Percentiles rank a stretch among this genome's conserved stretches.
phyloP scores from a whole-genome alignment of 139 green algal genomes.

The Chlamydomonas eustigma region DNA sequence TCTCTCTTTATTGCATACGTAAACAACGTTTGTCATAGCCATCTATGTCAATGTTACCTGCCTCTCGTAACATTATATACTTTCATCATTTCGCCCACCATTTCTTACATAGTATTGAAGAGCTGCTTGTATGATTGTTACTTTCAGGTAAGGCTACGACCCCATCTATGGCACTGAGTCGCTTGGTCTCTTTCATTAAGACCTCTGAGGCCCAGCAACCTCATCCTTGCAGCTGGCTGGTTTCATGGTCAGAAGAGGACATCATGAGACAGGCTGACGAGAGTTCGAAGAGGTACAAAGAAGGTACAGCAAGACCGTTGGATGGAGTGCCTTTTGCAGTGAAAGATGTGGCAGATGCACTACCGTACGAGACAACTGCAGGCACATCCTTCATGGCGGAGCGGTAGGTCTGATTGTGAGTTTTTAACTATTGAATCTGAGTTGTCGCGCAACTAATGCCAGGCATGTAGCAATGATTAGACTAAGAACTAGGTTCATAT shows the following conservation, averaged over 20 bases:
- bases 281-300: background rate
- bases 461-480: too few species aligned
- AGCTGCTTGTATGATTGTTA: background rate
- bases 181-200: conserved; percentile 3
- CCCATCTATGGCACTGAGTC: background rate
- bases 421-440: too few species aligned
- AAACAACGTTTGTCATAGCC: background rate
- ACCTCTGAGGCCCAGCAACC: background rate
- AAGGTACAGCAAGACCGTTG: background rate
- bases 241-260: conserved; percentile 8
- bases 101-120: background rate
- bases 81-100: background rate
- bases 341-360: conserved; percentile 73
- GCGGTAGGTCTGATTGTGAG: too few species aligned
- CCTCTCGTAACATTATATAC: background rate
- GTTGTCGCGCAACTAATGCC: too few species aligned
- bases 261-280: conserved; percentile 3
- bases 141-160: background rate
- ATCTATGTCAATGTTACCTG: background rate
- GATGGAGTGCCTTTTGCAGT: conserved; percentile 68
- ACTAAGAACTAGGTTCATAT: too few species aligned
- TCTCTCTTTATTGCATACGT: background rate
- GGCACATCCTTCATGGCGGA: conserved; percentile 63
- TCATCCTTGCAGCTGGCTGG: background rate
- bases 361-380: conserved; percentile 63